Base-by-base conservation (phyloP, 352 stramenopile genomes). In the Phytophthora chlamydospora region DNA sequence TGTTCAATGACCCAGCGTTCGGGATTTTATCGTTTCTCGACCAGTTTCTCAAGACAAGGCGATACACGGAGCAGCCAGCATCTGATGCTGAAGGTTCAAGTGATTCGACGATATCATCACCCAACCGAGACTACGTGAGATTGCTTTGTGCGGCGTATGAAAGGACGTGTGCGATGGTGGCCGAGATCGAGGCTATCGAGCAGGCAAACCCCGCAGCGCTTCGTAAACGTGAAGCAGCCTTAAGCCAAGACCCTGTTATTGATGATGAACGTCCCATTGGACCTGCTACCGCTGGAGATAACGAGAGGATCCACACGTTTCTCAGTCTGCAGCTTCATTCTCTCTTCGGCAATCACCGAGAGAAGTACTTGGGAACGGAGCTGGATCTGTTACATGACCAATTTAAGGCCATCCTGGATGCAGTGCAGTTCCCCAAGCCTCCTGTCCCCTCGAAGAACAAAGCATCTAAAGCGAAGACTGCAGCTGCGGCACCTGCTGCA, bases 1-100 rank as follows among this genome's bases (percentile, higher is more conserved):
- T 94, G 17, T 93, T 89, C 41, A 90, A 91, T 31, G 85, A 94
- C 43, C 85, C 85, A 31, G 85, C 76, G 2, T 94, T 93, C 9
- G 85, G 85, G 0, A 80, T 94, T 48, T 78, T 90, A 42, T 90
- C 81, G 6, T 89, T 86, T 41, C 51, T 94, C 17, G 85, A 94
- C 32, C 74, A 85, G 31, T 75, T 92, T 21, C 50, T 94, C n/a
- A 88, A 50, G n/a, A 65, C 58, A 6, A 64, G 61, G 42, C 56
- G 46, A 34, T 63, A 66, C 14, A 62, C 64, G 16, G 55, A 63
- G 2, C 53, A 50, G 4, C 43, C 46, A 27, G 10, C 33, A 10
- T 17, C 40, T 14, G 31, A 49, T 39, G 33, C 40, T 43, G 36
- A 32, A 45, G 17, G n/a, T 17, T 27, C 24, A 29, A 29, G 24